A percentile compares a stretch with the other conserved stretches of the same genome.
Conservation (phyloP, 495 filamentous ascomycete species). For the Thozetella sp. region DNA sequence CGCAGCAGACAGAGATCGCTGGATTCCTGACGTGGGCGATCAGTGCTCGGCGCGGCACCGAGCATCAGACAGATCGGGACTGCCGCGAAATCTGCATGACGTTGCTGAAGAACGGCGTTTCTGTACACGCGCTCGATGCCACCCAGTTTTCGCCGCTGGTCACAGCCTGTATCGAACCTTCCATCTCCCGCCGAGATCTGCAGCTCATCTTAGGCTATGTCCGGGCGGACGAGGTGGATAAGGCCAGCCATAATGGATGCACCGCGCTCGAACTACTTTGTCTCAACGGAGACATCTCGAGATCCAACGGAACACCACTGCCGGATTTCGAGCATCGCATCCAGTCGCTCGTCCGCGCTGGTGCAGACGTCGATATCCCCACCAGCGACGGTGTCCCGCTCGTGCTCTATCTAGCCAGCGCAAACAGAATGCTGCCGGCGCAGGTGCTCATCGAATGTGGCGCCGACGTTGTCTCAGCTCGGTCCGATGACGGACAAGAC, state of each 20-base stretch:
- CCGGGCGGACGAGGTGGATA: not conserved
- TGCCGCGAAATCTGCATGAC: not conserved
- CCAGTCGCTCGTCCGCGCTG: not conserved
- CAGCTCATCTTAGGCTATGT: not conserved
- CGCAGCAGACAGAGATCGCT: not conserved
- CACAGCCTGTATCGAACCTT: not conserved
- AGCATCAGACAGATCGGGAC: not conserved
- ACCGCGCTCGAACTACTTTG: not conserved
- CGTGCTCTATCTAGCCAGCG: not conserved
- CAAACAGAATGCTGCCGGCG: not conserved
- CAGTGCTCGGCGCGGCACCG: not conserved
- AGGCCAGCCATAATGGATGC: not conserved
- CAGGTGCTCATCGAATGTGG: not conserved
- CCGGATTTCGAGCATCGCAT: not conserved
- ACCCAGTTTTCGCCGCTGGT: not conserved
- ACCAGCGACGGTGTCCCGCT: not conserved
- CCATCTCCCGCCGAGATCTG: not conserved
- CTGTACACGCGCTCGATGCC: not conserved
- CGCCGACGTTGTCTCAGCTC: not conserved
- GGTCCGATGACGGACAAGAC: not conserved
- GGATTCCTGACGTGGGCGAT: not conserved
- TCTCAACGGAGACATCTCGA: not conserved
- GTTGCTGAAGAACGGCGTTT: not conserved
- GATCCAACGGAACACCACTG: not conserved
- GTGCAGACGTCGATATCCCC: not conserved